Evolutionary conservation across 169 alveolate genomes (phyloP), one percentile per base, ranked within the genome.

Genomic region (Plasmodium coatneyi): DNA sequence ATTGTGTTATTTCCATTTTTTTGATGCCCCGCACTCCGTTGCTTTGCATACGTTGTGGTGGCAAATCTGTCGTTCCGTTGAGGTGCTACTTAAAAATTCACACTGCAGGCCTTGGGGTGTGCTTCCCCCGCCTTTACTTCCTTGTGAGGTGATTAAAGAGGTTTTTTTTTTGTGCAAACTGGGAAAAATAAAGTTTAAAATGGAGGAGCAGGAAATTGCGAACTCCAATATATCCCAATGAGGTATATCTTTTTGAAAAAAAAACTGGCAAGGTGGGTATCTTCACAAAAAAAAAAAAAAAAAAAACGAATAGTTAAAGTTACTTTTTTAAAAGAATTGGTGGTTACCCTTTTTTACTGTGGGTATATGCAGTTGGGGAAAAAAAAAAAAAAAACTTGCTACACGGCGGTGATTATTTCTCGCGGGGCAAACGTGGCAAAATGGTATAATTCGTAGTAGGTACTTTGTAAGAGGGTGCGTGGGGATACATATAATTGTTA

Each of bases 61-160:
- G 60, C 25, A 49, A 39, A 4, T 16, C 9, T 49, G 60, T 49
- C 60, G 1, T 49, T 49, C 22, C 60, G 1, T 22, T 0, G 60
- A 22, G 60, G 25, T 3, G 22, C 25, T 49, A 49, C 60, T 46
- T 46, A 46, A 49, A 49, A 49, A 16, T 16, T 3, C 25, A 12
- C 9, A 3, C 60, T 6, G 22, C 22, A 49, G 22, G 1, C 22
- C 36, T 9, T 22, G 76, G 76, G 76, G 36, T 49, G 54, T 22
- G 22, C 52, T 19, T 12, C 41, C 34, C 36, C 32, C 76, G 36
- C 39, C 5, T 10, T 4, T 19, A 28, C 54, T 46, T 46, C 34
- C 3, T 25, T 71, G 12, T n/a, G 54, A 25, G 34, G 92, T 71
- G 92, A 84, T 71, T 84, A 84, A 84, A 84, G 92, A 71, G 92